Evolutionary conservation across 2,329 filamentous ascomycete species (phyloP).

Genomic region (Alternaria tenuissima): DNA sequence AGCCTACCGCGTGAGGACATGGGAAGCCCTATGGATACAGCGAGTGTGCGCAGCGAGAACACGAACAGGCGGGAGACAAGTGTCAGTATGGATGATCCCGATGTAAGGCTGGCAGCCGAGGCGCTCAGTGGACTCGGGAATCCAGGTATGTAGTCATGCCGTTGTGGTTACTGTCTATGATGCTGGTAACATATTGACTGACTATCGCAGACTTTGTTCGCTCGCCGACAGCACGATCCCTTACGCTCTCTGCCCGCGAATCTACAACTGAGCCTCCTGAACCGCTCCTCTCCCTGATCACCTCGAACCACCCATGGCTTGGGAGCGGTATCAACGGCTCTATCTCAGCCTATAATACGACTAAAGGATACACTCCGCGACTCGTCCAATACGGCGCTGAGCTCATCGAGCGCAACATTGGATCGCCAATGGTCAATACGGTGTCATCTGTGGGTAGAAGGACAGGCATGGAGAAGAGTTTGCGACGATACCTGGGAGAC

Average conservation of each 20-base stretch:
- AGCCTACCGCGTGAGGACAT: slow-evolving; percentile 42
- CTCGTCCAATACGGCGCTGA: slow-evolving; percentile 89
- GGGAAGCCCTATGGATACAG: slow-evolving; percentile 55
- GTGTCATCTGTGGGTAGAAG: slow-evolving; percentile 83
- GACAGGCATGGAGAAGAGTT: slow-evolving; percentile 86
- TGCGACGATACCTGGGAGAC: slow-evolving; percentile 78
- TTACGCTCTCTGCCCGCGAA: slow-evolving; percentile 45
- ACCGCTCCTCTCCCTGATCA: slow-evolving; percentile 84
- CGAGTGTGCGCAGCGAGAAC: slow-evolving; percentile 52
- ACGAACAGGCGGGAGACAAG: slow-evolving; percentile 49
- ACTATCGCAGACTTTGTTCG: slow-evolving; percentile 53
- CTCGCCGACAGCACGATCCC: slow-evolving; percentile 48
- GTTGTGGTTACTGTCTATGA: slow-evolving; percentile 3
- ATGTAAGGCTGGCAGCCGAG: slow-evolving; percentile 60
- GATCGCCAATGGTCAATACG: slow-evolving; percentile 81
- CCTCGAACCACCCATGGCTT: slow-evolving; percentile 85
- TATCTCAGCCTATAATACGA: slow-evolving; percentile 82
- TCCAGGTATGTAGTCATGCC: slow-evolving; percentile 51
- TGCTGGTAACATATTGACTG: slow-evolving; percentile 21
- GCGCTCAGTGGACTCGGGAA: slow-evolving; percentile 60
- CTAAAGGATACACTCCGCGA: slow-evolving; percentile 88
- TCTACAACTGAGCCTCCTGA: slow-evolving; percentile 66
- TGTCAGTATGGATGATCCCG: slow-evolving; percentile 58
- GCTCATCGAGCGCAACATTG: slow-evolving; percentile 87
- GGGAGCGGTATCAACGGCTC: slow-evolving; percentile 86